Conservation (phyloP, 345 rosid species). For the Kandelia obovata region DNA sequence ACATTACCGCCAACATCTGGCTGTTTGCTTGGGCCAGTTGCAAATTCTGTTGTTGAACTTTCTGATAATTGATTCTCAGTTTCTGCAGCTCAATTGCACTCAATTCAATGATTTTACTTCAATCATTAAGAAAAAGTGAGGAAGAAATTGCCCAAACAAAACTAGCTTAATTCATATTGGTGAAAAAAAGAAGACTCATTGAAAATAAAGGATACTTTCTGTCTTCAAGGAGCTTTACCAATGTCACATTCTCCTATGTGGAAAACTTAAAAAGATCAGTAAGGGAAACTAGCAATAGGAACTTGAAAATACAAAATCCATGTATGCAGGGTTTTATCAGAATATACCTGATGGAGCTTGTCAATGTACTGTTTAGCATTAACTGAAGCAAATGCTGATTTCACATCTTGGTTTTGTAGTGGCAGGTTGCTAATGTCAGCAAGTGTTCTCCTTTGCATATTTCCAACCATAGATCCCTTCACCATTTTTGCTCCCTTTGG, state of each 20-base stretch:
- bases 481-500: conserved; percentile 28
- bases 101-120: conserved; percentile 56
- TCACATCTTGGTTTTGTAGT: conserved; percentile 34
- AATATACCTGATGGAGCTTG: conserved; percentile 46
- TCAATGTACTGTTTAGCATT: conserved; percentile 33
- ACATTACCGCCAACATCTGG: conserved; percentile 55
- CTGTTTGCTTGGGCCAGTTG: conserved; percentile 60
- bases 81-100: conserved; percentile 52
- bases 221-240: conserved; percentile 45
- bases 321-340: not conserved
- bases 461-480: conserved; percentile 28
- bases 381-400: conserved; percentile 24
- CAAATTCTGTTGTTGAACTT: conserved; percentile 57
- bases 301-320: not conserved
- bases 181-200: not conserved
- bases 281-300: conserved; percentile 5
- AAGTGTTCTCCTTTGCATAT: conserved; percentile 39
- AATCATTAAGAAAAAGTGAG: conserved; percentile 11
- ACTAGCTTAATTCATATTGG: not conserved
- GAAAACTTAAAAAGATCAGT: conserved; percentile 18
- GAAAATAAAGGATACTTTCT: conserved; percentile 43
- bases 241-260: conserved; percentile 51
- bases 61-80: conserved; percentile 47
- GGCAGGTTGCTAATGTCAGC: conserved; percentile 59
- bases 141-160: conserved; percentile 15